These are phyloP conservation scores for Parascedosporium putredinis DNA, from an alignment of 2,329 filamentous ascomycete genomes.

Conservation along the genomic window DNA sequence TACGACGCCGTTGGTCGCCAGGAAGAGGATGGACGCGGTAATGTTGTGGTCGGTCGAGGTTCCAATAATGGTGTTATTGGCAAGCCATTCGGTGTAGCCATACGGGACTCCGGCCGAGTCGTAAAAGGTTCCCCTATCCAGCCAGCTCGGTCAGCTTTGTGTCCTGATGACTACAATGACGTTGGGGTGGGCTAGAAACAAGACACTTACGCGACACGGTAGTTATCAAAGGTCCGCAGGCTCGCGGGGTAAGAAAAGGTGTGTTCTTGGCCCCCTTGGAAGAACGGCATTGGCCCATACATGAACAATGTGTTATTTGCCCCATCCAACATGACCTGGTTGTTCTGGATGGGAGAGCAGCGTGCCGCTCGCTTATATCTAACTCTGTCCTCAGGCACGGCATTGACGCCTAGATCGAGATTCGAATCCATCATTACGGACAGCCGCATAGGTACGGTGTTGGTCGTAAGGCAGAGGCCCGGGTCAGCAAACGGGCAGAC, in stretches of 20 bases:
- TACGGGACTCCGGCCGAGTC: constrained; percentile 1
- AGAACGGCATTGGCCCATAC: constrained; percentile 7
- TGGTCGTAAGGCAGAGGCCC: constrained; percentile 4
- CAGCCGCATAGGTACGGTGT: constrained; percentile 1
- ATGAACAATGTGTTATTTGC: constrained; percentile 2
- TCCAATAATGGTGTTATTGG: constrained; percentile 5
- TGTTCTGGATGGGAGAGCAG: constrained; percentile 8
- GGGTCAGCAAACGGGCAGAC: constrained; percentile 4
- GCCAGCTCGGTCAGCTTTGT: not conserved
- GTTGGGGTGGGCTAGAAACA: too few relatives aligned
- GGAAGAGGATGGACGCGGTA: constrained; percentile 9
- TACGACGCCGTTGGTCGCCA: constrained; percentile 4
- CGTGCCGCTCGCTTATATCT: constrained; percentile 1
- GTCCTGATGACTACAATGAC: not conserved
- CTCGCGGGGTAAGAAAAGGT: constrained; percentile 4
- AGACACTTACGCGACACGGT: constrained; percentile 3
- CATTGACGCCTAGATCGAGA: constrained; percentile 6
- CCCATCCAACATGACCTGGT: not conserved
- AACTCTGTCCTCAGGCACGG: constrained; percentile 1
- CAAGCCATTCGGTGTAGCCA: not conserved
- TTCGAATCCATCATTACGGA: constrained; percentile 7
- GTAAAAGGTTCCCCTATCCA: too few relatives aligned
- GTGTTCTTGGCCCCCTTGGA: not conserved
- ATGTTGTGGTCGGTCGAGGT: constrained; percentile 2
- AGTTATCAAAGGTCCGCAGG: not conserved